Evolutionary conservation across 441 rosid genomes (phyloP).

Genomic region (Populus tomentosa): DNA sequence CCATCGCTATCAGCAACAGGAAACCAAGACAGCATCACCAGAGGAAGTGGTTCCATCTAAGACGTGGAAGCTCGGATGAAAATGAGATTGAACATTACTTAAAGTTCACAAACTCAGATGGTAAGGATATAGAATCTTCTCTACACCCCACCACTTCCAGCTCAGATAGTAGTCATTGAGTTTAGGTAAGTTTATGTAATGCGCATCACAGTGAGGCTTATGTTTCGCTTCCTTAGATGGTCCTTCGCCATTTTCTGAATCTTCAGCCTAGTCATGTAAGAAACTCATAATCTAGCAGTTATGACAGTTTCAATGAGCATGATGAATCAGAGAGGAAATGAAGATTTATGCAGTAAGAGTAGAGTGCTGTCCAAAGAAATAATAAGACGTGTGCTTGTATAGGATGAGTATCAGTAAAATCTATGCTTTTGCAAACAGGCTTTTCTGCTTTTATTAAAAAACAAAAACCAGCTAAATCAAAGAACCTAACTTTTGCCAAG

Average conservation of each 20-base stretch:
- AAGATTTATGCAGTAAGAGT: constrained; percentile 5
- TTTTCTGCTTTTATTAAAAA: background rate
- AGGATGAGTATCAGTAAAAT: background rate
- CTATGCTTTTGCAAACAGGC: background rate
- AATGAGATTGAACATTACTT: constrained; percentile 43
- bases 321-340: constrained; percentile 11
- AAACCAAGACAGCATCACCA: constrained; percentile 34
- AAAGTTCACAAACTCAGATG: constrained; percentile 31
- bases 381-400: background rate
- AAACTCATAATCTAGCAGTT: constrained; percentile 8
- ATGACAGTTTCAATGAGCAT: constrained; percentile 28
- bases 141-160: constrained; percentile 1
- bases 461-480: background rate
- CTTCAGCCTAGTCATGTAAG: constrained; percentile 28
- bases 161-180: background rate
- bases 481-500: background rate
- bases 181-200: background rate
- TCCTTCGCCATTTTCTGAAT: constrained; percentile 21
- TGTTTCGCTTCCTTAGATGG: background rate
- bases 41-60: constrained; percentile 41
- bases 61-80: constrained; percentile 34
- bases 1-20: constrained; percentile 72
- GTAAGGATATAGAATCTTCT: constrained; percentile 48
- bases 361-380: background rate
- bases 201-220: background rate